A percentile compares a stretch with the other conserved stretches of the same genome.
Conservation (phyloP, 306 rosid species). For the Trifolium dubium region DNA sequence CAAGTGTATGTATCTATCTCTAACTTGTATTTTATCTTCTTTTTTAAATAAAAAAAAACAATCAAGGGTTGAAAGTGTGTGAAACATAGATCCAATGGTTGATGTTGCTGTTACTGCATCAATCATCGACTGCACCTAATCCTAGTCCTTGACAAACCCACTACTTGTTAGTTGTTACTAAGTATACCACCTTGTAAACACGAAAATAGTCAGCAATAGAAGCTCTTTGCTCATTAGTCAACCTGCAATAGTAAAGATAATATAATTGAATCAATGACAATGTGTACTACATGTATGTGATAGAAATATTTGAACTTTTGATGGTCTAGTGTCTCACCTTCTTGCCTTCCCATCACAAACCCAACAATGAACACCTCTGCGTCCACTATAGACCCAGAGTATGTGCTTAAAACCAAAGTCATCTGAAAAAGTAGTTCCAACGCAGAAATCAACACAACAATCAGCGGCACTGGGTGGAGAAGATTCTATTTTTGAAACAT, state of each 20-base stretch:
- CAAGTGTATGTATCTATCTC: not conserved
- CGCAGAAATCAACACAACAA: slow-evolving; percentile 22
- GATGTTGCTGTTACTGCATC: not conserved
- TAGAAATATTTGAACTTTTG: slow-evolving; percentile 11
- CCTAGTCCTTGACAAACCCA: slow-evolving; percentile 15
- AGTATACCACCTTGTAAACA: slow-evolving; percentile 71
- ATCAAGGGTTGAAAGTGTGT: not conserved
- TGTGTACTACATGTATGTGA: slow-evolving; percentile 16
- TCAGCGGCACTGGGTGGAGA: slow-evolving; percentile 14
- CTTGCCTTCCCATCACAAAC: slow-evolving; percentile 91
- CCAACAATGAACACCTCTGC: slow-evolving; percentile 97
- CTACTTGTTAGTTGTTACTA: not conserved
- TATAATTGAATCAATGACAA: slow-evolving; percentile 25
- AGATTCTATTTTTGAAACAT: not conserved
- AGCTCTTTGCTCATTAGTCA: slow-evolving; percentile 85
- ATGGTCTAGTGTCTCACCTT: slow-evolving; percentile 53
- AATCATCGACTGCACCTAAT: not conserved
- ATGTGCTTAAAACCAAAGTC: slow-evolving; percentile 89
- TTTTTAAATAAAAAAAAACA: not conserved
- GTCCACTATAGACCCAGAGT: slow-evolving; percentile 94
- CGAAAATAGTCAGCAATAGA: slow-evolving; percentile 84
- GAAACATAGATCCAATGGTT: not conserved
- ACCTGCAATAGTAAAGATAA: slow-evolving; percentile 50
- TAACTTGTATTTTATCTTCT: not conserved
- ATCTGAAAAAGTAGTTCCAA: slow-evolving; percentile 53